Evolutionary conservation across 2,329 filamentous ascomycete genomes (phyloP), one percentile per base, ranked within the genome.

Genomic region (Aspergillus glaucus): DNA sequence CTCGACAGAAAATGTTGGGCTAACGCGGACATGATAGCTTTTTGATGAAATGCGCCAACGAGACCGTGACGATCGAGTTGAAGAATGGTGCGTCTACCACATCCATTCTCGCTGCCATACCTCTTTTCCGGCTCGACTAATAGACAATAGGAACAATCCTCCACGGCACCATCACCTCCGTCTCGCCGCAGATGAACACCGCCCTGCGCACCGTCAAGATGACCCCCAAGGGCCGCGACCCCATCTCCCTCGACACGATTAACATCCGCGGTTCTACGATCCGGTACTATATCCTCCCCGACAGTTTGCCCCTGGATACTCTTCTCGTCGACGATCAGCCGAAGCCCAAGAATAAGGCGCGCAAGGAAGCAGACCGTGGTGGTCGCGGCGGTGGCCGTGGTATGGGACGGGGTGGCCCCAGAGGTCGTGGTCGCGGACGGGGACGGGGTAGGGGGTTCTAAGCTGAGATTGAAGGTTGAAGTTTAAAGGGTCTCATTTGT

Each of bases 331-430:
- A 98, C 69, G 93, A 98, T 73, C 84, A 89, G 63, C 90, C 92
- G 45, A 98, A 98, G 79, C 92, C 93, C 53, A 97, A 97, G 86
- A 98, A 98, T 77, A 98, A 98, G 84, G 92, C 93, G 22, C 83
- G 92, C 67, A 98, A 98, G 79, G 93, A 97, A 75, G 79, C 66
- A 39, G 72, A 74, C 46, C 76, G 84, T 43, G 72, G 77, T 41
- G 66, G 75, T 43, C 67, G 73, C 17, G 59, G 73, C 17, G 59
- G 73, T 34, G 72, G 73, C 9, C 72, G 75, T 36, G 70, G 77
- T 34, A 68, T 77, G 40, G 69, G 73, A 37, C 59, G 75, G 45
- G 67, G 76, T 24, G 76, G 82, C 50, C 72, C 79, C 15, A 62
- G 72, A 43, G 70, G 77, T 17, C 68, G 79, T 26, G 75, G 79